Evolutionary conservation across 140 eudicot species (phyloP).

Genomic region (Senecio squalidus): DNA sequence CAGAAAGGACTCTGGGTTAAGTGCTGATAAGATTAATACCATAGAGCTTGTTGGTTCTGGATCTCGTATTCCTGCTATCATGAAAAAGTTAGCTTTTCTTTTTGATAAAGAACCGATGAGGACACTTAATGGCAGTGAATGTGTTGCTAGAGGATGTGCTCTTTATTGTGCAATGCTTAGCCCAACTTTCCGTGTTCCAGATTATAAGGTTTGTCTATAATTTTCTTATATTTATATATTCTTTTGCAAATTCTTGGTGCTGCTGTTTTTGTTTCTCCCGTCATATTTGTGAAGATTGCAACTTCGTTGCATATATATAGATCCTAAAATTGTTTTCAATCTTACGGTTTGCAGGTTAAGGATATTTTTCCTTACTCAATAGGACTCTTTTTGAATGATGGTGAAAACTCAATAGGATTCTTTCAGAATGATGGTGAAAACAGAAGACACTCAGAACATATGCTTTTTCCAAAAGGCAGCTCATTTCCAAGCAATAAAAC

Average conservation of each 20-base stretch:
- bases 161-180: conserved; percentile 88
- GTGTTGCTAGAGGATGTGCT: conserved; percentile 95
- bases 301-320: no score
- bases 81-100: conserved; percentile 30
- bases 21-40: conserved; percentile 42
- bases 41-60: conserved; percentile 94
- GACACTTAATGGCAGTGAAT: conserved; percentile 74
- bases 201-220: conserved; percentile 53
- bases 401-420: conserved; percentile 46
- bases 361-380: conserved; percentile 74
- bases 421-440: conserved; percentile 34
- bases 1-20: conserved; percentile 45
- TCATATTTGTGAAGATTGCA: no score
- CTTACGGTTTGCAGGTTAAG: conserved; percentile 51
- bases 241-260: background rate
- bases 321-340: background rate
- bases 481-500: conserved; percentile 45
- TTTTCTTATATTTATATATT: background rate
- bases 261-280: no score
- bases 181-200: conserved; percentile 56
- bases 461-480: conserved; percentile 52
- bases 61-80: conserved; percentile 70
- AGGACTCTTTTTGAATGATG: no score
- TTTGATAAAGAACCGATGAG: conserved; percentile 61
- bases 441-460: conserved; percentile 22